Base-by-base conservation (phyloP, 2,329 filamentous ascomycete genomes). In the Chaetomiaceae sp. region DNA sequence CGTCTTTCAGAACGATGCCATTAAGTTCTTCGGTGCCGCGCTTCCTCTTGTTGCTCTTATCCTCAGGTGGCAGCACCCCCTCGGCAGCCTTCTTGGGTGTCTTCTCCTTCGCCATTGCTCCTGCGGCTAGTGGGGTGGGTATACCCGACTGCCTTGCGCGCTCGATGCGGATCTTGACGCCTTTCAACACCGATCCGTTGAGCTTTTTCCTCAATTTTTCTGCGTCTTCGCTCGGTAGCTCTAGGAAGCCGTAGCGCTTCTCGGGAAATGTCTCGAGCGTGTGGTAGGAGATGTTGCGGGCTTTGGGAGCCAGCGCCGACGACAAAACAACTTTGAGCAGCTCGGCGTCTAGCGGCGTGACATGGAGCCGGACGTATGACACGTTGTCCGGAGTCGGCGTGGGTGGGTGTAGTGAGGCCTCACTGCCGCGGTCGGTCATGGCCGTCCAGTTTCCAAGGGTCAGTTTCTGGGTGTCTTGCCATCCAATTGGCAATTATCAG, bases 201-300 rank as follows among this genome's bases (percentile, higher is more conserved):
- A 97, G 78, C 73, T 94, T 97, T 73, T 87, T 92, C 73, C 85
- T 90, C 49, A 97, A 72, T 69, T 90, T 95, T n/a, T 92, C 87
- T 9, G 92, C 94, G 60, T 95, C 90, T 70, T 82, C 81, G 3
- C 68, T 72, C 0, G 91, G 91, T 33, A 99, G 72, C 42, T 95
- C 90, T 55, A 97, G 76, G 72, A 88, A 99, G 51, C 92, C 94
- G 82, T 90, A 99, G 48, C 82, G 85, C 66, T 83, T 87, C 60
- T 99, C 94, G 13, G 92, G 92, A 58, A 95, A 96, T 0, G 91
- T 91, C 65, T 90, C 81, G 60, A 96, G 73, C 5, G 77, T 76
- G 70, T 97, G 92, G 71, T 86, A 96, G n/a, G 91, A 96, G 48
- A 96, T 81, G 66, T 90, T 89, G 56, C 83, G 82, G 18, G 89